These are phyloP conservation scores for Prinsepia uniflora DNA, from an alignment of 306 rosid genomes.

Conservation along the genomic window DNA sequence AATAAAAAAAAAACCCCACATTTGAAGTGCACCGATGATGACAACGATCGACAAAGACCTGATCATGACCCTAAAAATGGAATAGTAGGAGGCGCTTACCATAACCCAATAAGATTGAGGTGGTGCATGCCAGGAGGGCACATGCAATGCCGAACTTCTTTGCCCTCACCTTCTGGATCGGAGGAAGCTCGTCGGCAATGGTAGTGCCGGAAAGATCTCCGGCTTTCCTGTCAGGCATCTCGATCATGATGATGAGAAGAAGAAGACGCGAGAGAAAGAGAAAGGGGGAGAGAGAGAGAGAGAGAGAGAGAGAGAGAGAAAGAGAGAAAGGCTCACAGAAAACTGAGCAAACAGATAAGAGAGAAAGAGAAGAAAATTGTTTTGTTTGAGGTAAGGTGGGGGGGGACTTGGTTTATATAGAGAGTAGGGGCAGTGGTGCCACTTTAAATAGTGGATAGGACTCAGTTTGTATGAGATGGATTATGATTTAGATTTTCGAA, in stretches of 20 bases:
- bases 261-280: not conserved
- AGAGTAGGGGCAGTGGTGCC: no score
- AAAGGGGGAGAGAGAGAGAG: not conserved
- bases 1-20: no score
- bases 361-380: not conserved
- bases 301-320: not conserved
- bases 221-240: not conserved
- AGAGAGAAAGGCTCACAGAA: not conserved
- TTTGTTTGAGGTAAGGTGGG: not conserved
- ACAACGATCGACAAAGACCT: no score
- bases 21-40: no score
- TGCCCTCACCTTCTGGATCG: not conserved
- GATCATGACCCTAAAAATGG: not conserved
- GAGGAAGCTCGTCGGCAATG: not conserved
- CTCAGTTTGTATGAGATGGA: no score
- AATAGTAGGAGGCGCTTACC: not conserved
- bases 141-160: conserved; percentile 1
- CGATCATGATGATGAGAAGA: not conserved
- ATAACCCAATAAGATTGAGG: not conserved
- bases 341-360: not conserved
- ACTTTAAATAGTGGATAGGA: no score
- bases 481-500: no score
- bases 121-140: not conserved
- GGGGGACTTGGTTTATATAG: no score
- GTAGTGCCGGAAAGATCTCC: not conserved